phyloP scores from a whole-genome alignment of 2,329 filamentous ascomycete genomes.

The Pseudocercospora fuligena region DNA sequence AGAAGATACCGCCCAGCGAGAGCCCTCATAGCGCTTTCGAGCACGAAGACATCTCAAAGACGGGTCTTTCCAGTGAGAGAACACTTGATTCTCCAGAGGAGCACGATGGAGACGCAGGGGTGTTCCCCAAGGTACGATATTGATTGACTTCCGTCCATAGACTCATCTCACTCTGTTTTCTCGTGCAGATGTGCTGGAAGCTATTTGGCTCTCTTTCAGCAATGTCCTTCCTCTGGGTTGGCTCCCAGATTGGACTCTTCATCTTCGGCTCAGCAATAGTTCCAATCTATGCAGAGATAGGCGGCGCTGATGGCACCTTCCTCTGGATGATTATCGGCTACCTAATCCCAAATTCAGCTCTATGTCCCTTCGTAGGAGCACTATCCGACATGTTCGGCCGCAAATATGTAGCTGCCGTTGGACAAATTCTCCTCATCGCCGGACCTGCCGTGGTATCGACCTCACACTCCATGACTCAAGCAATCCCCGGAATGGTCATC shows the following conservation, averaged over 20 bases:
- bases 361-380: conserved; percentile 69
- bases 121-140: too few species aligned
- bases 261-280: conserved; percentile 48
- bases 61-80: neutral
- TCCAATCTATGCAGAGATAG: conserved; percentile 64
- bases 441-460: conserved; percentile 65
- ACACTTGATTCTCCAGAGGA: neutral
- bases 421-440: conserved; percentile 59
- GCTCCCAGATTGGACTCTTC: conserved; percentile 63
- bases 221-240: conserved; percentile 66
- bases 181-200: conserved; percentile 13
- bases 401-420: conserved; percentile 62
- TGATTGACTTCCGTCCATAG: too few species aligned
- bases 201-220: conserved; percentile 47
- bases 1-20: neutral
- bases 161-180: neutral
- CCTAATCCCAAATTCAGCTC: conserved; percentile 60
- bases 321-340: conserved; percentile 58
- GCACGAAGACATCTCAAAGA: neutral
- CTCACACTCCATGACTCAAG: conserved; percentile 63
- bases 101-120: neutral
- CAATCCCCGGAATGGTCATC: conserved; percentile 66
- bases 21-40: neutral
- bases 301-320: conserved; percentile 55
- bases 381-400: conserved; percentile 68